Base-by-base conservation (phyloP, 2,329 filamentous ascomycete genomes). In the Penicillium sp. region DNA sequence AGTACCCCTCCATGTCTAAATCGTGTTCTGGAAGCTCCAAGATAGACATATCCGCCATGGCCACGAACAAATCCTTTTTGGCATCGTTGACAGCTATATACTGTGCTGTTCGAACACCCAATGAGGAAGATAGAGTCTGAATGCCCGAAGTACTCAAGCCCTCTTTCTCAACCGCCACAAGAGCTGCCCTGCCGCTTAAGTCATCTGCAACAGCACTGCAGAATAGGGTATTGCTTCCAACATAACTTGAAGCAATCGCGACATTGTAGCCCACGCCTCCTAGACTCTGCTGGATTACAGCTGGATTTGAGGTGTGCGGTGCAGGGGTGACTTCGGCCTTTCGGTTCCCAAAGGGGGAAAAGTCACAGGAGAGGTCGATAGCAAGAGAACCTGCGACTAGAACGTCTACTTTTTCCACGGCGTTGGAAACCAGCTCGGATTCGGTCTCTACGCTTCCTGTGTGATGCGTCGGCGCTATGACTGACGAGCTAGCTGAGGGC, bases 11-110 rank as follows among this genome's bases (percentile, higher is more conserved):
- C 46, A 80, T 76, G 49, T 79, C 72, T 33, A 76, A 67, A 9
- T 65, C 58, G 20, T 66, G 45, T 40, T 71, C 70, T 2, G 76
- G 72, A 6, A 73, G 71, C 63, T 84, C 79, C 40, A 96, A 83
- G 64, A 96, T 93, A 55, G 80, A 83, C 91, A 97, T 97, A 68
- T 97, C 94, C 4, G 93, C 92, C 90, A 97, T 96, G 47, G 91
- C 93, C 61, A 97, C 74, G n/a, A 92, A 81, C 2, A 99, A 83
- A 61, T 92, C 88, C 71, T 91, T 95, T 59, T 87, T 84, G 0
- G 79, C 79, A 67, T 95, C 89, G 69, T 97, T 99, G 62, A 97
- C 79, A 16, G 93, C 89, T 3, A 97, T 83, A 69, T 97, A 97
- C 70, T 97, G 91, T 0, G 92, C 91, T 1, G 93, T 97, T 56